phyloP scores from a whole-genome alignment of 345 rosid species.

The Populus simonii region DNA sequence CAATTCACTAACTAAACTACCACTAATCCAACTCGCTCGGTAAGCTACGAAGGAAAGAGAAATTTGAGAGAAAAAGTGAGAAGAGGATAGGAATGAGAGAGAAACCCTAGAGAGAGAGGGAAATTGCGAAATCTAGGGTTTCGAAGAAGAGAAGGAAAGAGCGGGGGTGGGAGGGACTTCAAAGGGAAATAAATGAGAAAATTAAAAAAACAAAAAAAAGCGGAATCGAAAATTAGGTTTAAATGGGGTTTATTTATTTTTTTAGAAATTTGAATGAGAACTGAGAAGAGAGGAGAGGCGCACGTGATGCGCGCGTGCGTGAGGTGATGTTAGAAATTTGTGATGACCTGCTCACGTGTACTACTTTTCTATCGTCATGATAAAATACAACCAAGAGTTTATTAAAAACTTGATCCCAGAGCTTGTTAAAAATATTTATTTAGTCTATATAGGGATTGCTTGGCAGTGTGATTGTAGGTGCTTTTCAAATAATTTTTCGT shows the following conservation, averaged over 20 bases:
- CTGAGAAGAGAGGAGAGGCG: neutral
- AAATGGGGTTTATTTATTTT: constrained; percentile 8
- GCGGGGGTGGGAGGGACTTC: neutral
- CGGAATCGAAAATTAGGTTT: constrained; percentile 14
- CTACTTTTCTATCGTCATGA: neutral
- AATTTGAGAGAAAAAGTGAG: neutral
- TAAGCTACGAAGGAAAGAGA: neutral
- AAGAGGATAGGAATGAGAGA: neutral
- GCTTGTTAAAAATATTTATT: too few species aligned
- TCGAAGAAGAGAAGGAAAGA: neutral
- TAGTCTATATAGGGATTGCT: too few species aligned
- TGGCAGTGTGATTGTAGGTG: too few species aligned
- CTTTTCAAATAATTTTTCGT: too few species aligned
- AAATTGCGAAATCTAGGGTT: constrained; percentile 11
- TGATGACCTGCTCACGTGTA: neutral
- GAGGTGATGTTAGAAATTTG: neutral
- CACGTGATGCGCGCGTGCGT: neutral
- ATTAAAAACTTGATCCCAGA: neutral
- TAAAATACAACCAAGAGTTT: neutral
- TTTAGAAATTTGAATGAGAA: neutral
- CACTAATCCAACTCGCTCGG: neutral
- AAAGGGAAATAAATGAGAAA: neutral
- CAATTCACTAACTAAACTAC: neutral
- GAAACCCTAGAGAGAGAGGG: neutral
- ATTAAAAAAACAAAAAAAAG: neutral